Percentiles rank a stretch among this genome's conserved stretches.
Conservation (phyloP, 2,329 filamentous ascomycete species). For the Trichoderma atrobrunneum region DNA sequence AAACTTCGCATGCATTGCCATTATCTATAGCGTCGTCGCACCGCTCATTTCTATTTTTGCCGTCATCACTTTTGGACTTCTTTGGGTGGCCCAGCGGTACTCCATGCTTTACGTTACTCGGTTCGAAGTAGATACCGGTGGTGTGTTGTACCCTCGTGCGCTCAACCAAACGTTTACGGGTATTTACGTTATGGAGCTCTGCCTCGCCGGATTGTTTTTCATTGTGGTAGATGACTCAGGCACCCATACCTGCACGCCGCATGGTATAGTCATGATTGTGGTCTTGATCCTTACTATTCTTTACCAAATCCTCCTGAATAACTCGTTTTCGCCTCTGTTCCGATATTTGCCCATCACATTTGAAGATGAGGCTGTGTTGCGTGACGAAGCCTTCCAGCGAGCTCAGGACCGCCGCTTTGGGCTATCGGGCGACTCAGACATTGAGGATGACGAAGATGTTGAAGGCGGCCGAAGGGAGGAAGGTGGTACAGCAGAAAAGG, state of each 20-base stretch:
- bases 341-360: constrained; percentile 90
- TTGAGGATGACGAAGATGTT: constrained; percentile 44
- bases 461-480: constrained; percentile 31
- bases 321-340: constrained; percentile 79
- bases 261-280: constrained; percentile 83
- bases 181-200: constrained; percentile 91
- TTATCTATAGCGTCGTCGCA: constrained; percentile 85
- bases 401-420: constrained; percentile 71
- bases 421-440: constrained; percentile 52
- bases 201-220: constrained; percentile 86
- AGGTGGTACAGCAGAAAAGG: constrained; percentile 23
- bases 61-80: constrained; percentile 82
- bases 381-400: constrained; percentile 83
- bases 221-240: constrained; percentile 60
- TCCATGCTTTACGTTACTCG: constrained; percentile 93
- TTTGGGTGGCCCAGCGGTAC: constrained; percentile 96
- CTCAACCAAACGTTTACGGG: constrained; percentile 96
- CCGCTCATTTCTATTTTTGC: constrained; percentile 92
- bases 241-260: constrained; percentile 61
- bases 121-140: constrained; percentile 86
- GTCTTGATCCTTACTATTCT: constrained; percentile 65
- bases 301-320: constrained; percentile 79
- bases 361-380: constrained; percentile 89
- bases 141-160: constrained; percentile 84
- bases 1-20: constrained; percentile 87